Evolutionary conservation across 2,329 filamentous ascomycete genomes (phyloP), one percentile per base, ranked within the genome.

Genomic region (Alternaria viburni): DNA sequence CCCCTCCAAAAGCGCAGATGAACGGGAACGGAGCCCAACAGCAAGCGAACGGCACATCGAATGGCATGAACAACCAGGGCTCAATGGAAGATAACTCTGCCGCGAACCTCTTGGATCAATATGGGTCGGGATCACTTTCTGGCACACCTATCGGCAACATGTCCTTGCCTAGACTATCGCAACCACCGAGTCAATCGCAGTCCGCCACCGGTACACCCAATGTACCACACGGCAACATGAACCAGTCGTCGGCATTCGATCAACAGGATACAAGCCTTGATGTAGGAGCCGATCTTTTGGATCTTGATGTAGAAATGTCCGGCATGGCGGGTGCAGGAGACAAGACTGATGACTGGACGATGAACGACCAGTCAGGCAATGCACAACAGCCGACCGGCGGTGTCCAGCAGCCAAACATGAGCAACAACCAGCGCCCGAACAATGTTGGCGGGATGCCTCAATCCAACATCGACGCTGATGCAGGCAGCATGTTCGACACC

Each of bases 91-190:
- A 80, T 26, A 79, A 80, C 57, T 76, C 75, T 10, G 88, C 87
- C 15, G 87, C 88, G 21, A 88, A 86, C 59, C 80, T 90, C n/a
- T 82, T 92, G 6, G 89, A 91, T 68, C 88, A 91, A 78, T 91
- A 90, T 82, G 88, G 90, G 65, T 86, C 86, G 15, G 88, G 86
- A 25, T 84, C 88, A 55, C 88, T 86, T 83, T 43, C 86, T 81
- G 59, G 88, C 3, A 91, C 89, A 7, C 88, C 89, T 0, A 80
- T 83, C 23, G 88, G 87, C 71, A 88, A 83, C 75, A 85, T 89
- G 72, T 85, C 87, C 1, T 87, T 88, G 2, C 89, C 88, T 10
- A 88, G 68, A 19, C 59, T 80, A 45, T 80, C 79, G 21, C 78
- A 90, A 71, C 80, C 86, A 28, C 85, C 86, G 28, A 75, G 85